Conservation (phyloP, 2,329 filamentous ascomycete species). For the Venturia effusa region DNA sequence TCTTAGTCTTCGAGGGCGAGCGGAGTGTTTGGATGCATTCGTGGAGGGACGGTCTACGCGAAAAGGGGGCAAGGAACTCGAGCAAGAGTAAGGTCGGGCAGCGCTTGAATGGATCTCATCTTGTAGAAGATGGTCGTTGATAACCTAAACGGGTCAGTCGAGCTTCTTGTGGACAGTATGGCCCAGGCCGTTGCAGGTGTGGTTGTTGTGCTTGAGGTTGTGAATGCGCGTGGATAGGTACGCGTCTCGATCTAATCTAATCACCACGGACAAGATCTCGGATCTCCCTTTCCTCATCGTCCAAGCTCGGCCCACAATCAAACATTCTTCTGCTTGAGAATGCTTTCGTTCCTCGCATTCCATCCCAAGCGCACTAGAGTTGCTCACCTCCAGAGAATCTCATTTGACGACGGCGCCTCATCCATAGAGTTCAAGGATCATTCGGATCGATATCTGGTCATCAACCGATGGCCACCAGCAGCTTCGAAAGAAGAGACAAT, state of each 20-base stretch:
- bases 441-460: conserved; percentile 2
- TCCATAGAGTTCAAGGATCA: conserved; percentile 3
- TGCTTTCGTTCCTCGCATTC: conserved; percentile 6
- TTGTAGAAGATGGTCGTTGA: neutral
- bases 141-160: no score
- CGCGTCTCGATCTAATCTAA: neutral
- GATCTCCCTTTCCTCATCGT: neutral
- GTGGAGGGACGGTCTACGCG: neutral
- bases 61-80: neutral
- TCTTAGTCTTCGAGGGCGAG: no score
- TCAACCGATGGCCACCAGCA: conserved; percentile 4
- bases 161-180: no score
- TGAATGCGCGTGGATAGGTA: neutral
- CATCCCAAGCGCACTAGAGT: conserved; percentile 1
- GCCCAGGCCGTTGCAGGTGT: neutral
- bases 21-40: neutral
- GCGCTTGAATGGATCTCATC: neutral
- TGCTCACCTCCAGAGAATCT: neutral
- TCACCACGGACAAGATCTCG: neutral
- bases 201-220: neutral
- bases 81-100: neutral
- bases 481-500: neutral
- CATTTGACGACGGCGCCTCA: neutral
- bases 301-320: neutral
- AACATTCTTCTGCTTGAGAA: neutral